A percentile compares a stretch with the other conserved stretches of the same genome.
phyloP scores from a whole-genome alignment of 1,139 yeast species.

The Sugiyamaella castrensis region DNA sequence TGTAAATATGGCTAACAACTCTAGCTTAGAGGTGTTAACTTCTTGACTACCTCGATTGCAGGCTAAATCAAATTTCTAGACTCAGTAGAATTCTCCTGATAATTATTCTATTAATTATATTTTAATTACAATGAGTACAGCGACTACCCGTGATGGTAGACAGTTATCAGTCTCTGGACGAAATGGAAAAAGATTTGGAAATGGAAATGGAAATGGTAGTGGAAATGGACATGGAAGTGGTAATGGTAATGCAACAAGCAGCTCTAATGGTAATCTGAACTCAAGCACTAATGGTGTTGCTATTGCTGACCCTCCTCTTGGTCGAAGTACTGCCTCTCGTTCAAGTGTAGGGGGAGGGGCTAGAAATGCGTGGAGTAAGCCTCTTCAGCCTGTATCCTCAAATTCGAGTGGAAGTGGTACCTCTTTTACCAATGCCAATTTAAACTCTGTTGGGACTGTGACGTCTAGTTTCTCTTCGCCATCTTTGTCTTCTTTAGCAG shows the following conservation, averaged over 20 bases:
- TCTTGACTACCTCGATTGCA: too few species aligned
- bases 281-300: background rate
- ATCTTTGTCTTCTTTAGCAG: background rate
- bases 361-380: slow-evolving; percentile 14
- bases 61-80: too few species aligned
- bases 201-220: background rate
- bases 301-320: slow-evolving; percentile 9
- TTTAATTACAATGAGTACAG: slow-evolving; percentile 7
- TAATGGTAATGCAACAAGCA: slow-evolving; percentile 1
- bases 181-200: background rate
- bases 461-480: background rate
- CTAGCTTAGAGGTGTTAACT: too few species aligned
- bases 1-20: too few species aligned
- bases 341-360: slow-evolving; percentile 2
- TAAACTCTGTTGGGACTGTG: background rate
- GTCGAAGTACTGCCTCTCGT: slow-evolving; percentile 1
- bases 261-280: background rate
- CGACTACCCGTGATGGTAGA: slow-evolving; percentile 12
- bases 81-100: too few species aligned
- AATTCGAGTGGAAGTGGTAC: background rate
- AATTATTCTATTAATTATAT: too few species aligned
- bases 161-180: slow-evolving; percentile 9
- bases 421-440: background rate
- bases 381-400: slow-evolving; percentile 11
- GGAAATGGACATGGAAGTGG: slow-evolving; percentile 1